Base-by-base conservation (phyloP, 139 green algal species). In the Asterochloris erici region DNA sequence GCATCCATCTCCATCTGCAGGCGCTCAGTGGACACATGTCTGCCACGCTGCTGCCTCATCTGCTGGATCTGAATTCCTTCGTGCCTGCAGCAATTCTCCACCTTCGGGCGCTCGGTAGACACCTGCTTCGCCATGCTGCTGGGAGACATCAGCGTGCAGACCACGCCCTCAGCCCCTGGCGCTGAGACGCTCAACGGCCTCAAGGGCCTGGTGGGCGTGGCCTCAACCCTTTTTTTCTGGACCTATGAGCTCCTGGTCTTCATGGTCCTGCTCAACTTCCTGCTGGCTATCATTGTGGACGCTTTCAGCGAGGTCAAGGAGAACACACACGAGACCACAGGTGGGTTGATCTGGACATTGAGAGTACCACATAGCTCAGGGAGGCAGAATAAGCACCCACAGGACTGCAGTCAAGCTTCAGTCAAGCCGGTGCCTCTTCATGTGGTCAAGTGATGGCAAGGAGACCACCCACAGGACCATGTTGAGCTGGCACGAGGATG, bases 201-300 rank as follows among this genome's bases (percentile, higher is more conserved):
- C 26, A 86, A 87, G 14, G 93, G 93, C 10, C 87, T 95, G 77
- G 91, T 96, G 87, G 78, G 77, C 29, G 83, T 89, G 17, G 84
- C 89, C 27, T 91, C 89, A 26, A 85, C 87, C 10, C 83, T 97
- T 62, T 97, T 95, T 86, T 98, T 96, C 89, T 98, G 93, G 93
- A 90, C 88, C 17, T 98, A 92, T 77, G 88, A 94, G 87, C 84
- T 97, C 62, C 84, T 98, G 75, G 93, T 98, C 17, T 95, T 95
- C 89, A 92, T 98, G 86, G 94, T 98, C 76, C 88, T 97, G 86
- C 91, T 98, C 85, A 98, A 97, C 87, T 97, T 98, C 90, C 87
- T 98, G 85, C 90, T 96, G 79, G 93, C 93, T 81, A 97, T 96
- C 88, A 95, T 96, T 79, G 91, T 95, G 76, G 92, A 97, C 62